A percentile compares a stretch with the other conserved stretches of the same genome.
phyloP scores from a whole-genome alignment of 2,329 filamentous ascomycete species.

The Curvularia hawaiiensis region DNA sequence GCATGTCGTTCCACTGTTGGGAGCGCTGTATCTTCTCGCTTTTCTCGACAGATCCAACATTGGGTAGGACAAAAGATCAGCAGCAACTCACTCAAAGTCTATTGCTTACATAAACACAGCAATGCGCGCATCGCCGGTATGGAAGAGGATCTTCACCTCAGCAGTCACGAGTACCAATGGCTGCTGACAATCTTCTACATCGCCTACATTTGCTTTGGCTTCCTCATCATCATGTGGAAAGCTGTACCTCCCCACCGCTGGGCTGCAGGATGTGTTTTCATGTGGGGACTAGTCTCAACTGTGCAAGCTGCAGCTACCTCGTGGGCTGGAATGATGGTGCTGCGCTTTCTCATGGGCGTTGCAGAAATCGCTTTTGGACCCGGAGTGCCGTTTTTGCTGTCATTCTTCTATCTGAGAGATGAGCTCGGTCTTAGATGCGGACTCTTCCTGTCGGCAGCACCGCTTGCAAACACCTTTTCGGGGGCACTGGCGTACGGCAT shows the following conservation, averaged over 20 bases:
- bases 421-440: conserved; percentile 63
- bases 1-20: conserved; percentile 41
- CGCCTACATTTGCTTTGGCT: conserved; percentile 46
- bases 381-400: conserved; percentile 57
- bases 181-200: conserved; percentile 49
- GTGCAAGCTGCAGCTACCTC: conserved; percentile 38
- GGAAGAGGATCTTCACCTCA: conserved; percentile 39
- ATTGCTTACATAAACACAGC: conserved; percentile 15
- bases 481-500: conserved; percentile 63
- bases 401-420: conserved; percentile 64
- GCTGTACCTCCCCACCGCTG: conserved; percentile 44
- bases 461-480: conserved; percentile 80
- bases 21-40: conserved; percentile 41
- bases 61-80: conserved; percentile 36
- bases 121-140: conserved; percentile 52
- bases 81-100: neutral
- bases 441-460: conserved; percentile 60
- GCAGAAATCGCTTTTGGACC: conserved; percentile 53
- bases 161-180: conserved; percentile 39
- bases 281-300: conserved; percentile 43
- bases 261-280: conserved; percentile 43
- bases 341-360: conserved; percentile 44
- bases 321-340: conserved; percentile 43
- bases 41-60: conserved; percentile 48
- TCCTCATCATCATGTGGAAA: conserved; percentile 47